phyloP scores from a whole-genome alignment of 805 yeast species.

The Candida easanensis region DNA sequence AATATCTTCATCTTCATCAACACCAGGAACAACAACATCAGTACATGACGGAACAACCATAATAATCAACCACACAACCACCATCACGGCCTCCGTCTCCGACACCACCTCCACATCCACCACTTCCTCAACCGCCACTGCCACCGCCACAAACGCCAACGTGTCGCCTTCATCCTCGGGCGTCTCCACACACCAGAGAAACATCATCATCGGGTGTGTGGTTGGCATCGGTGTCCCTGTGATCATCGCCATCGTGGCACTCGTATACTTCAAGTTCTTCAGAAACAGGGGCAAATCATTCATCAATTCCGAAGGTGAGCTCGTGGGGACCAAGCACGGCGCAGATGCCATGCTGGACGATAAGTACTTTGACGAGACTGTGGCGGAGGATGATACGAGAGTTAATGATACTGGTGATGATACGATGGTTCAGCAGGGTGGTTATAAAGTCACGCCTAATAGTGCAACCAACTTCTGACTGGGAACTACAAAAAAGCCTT shows the following conservation, averaged over 20 bases:
- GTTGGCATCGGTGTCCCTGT: conserved; percentile 39
- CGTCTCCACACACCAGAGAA: conserved; percentile 42
- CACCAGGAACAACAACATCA: conserved; percentile 8
- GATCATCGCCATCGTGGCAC: background rate
- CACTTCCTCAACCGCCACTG: conserved; percentile 23
- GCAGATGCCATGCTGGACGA: conserved; percentile 28
- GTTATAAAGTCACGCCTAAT: conserved; percentile 9
- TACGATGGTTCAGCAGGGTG: conserved; percentile 16
- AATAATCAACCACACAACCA: conserved; percentile 22
- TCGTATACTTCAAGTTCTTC: conserved; percentile 11
- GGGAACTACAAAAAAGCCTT: too few relatives aligned
- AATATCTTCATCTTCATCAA: background rate
- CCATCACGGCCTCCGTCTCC: conserved; percentile 9
- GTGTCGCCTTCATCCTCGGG: conserved; percentile 30
- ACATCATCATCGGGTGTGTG: conserved; percentile 62
- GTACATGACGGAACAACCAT: conserved; percentile 17
- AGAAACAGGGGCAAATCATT: conserved; percentile 17
- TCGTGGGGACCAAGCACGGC: conserved; percentile 17
- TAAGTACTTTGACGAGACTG: conserved; percentile 26
- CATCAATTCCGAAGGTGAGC: conserved; percentile 29
- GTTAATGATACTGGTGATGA: conserved; percentile 5
- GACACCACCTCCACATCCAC: conserved; percentile 21
- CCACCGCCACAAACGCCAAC: conserved; percentile 21
- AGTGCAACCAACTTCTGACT: conserved; percentile 16
- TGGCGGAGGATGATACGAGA: conserved; percentile 15